phyloP scores from a whole-genome alignment of 2,329 filamentous ascomycete species.

The Pezicula radicicola region DNA sequence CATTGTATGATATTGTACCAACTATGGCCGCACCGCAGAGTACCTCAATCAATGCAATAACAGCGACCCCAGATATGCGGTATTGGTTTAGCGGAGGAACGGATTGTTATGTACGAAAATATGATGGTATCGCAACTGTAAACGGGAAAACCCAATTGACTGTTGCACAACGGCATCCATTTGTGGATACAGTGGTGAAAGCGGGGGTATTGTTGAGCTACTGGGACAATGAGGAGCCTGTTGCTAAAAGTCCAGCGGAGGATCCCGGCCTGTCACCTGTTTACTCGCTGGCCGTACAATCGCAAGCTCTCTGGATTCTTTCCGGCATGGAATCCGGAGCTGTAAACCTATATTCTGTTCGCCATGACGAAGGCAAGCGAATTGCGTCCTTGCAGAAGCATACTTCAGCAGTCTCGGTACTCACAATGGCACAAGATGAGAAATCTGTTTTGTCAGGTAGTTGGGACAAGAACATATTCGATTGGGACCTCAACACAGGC shows the following conservation, averaged over 20 bases:
- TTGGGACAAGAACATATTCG: constrained; percentile 92
- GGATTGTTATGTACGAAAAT: constrained; percentile 95
- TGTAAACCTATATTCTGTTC: constrained; percentile 90
- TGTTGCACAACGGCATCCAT: constrained; percentile 92
- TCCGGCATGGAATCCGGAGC: constrained; percentile 86
- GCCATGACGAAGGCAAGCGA: constrained; percentile 90
- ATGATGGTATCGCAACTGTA: constrained; percentile 91
- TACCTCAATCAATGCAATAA: constrained; percentile 90
- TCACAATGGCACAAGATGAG: constrained; percentile 81
- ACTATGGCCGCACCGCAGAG: constrained; percentile 96
- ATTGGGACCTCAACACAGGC: constrained; percentile 94
- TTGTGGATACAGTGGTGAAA: constrained; percentile 96
- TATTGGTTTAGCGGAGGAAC: constrained; percentile 94
- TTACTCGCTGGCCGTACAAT: constrained; percentile 90
- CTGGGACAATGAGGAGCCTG: constrained; percentile 93
- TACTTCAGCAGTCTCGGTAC: constrained; percentile 85
- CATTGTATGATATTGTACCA: constrained; percentile 89
- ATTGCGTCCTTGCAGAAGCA: constrained; percentile 81
- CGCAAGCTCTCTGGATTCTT: constrained; percentile 85
- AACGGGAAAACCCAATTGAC: constrained; percentile 93
- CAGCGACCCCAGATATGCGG: constrained; percentile 88
- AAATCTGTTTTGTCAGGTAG: constrained; percentile 84
- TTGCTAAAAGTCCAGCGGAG: constrained; percentile 32
- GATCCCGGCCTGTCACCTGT: constrained; percentile 78
- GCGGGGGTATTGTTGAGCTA: constrained; percentile 93